Evolutionary conservation across 2,329 filamentous ascomycete species (phyloP).

Genomic region (Arthrobotrys sinensis): DNA sequence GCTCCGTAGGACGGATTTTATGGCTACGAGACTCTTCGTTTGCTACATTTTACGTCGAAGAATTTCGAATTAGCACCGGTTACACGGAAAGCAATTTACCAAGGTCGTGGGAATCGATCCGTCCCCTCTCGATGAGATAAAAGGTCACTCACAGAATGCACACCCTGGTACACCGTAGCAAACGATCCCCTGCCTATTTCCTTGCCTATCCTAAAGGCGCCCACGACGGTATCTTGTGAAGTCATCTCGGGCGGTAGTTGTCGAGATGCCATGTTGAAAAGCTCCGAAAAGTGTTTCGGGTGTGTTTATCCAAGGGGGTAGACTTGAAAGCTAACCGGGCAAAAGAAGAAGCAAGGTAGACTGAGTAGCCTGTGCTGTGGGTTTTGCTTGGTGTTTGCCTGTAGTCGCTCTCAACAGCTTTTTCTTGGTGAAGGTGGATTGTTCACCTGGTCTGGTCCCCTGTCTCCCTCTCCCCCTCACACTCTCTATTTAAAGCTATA

Average conservation of each 20-base stretch:
- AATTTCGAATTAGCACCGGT: conserved; percentile 35
- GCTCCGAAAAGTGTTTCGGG: not conserved
- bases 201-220: conserved; percentile 80
- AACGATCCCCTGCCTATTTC: conserved; percentile 99
- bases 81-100: conserved; percentile 32
- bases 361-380: not conserved
- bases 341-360: conserved; percentile 30
- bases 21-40: conserved; percentile 85
- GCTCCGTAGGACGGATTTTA: conserved; percentile 93
- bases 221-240: conserved; percentile 59
- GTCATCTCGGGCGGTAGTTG: conserved; percentile 56
- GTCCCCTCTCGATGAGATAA: conserved; percentile 29
- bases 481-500: conserved; percentile 37
- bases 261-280: conserved; percentile 52
- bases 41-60: conserved; percentile 71
- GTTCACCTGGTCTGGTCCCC: conserved; percentile 33
- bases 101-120: conserved; percentile 21
- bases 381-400: conserved; percentile 24
- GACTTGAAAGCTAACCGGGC: conserved; percentile 17
- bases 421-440: conserved; percentile 23
- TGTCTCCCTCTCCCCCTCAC: conserved; percentile 46
- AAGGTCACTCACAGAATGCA: conserved; percentile 79
- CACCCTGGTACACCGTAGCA: conserved; percentile 91
- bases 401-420: conserved; percentile 29
- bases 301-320: not conserved